These are phyloP conservation scores for Apostasia shenzhenica DNA, from an alignment of 106 monocot genomes.

Conservation along the genomic window DNA sequence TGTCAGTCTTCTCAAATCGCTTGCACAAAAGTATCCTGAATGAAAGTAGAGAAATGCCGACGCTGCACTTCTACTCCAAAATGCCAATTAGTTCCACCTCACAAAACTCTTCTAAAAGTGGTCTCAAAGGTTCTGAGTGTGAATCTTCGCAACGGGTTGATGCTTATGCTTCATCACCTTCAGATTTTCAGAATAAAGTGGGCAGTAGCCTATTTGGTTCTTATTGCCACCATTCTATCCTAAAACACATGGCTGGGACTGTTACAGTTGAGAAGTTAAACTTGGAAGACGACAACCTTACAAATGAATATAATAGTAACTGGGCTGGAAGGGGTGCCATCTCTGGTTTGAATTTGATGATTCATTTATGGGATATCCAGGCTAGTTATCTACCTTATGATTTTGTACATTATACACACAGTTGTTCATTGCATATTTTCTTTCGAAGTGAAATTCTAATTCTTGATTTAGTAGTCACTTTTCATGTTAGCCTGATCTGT, in stretches of 20 bases:
- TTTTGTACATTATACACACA: too few relatives aligned
- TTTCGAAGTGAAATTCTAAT: too few relatives aligned
- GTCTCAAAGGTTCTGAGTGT: constrained; percentile 2
- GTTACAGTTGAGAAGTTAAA: constrained; percentile 36
- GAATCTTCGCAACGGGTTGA: neutral
- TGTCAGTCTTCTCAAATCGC: constrained; percentile 33
- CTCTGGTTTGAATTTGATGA: constrained; percentile 51
- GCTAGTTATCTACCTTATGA: constrained; percentile 19
- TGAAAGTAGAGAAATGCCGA: constrained; percentile 10
- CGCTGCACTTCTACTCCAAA: constrained; percentile 39
- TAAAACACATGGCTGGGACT: constrained; percentile 46
- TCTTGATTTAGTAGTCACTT: too few relatives aligned
- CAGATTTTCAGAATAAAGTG: constrained; percentile 19
- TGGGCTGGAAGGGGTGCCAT: constrained; percentile 70
- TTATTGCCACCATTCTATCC: constrained; percentile 26
- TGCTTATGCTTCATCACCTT: constrained; percentile 2
- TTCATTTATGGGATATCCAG: constrained; percentile 66
- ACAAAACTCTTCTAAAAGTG: constrained; percentile 8
- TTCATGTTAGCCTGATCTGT: too few relatives aligned
- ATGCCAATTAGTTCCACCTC: constrained; percentile 10
- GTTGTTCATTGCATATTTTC: too few relatives aligned
- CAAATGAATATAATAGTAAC: constrained; percentile 22
- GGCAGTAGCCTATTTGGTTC: constrained; percentile 6
- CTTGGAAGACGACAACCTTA: constrained; percentile 8
- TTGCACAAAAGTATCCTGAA: constrained; percentile 7